These are phyloP conservation scores for Salvia sclarea DNA, from an alignment of 305 asterid species.

Conservation along the genomic window DNA sequence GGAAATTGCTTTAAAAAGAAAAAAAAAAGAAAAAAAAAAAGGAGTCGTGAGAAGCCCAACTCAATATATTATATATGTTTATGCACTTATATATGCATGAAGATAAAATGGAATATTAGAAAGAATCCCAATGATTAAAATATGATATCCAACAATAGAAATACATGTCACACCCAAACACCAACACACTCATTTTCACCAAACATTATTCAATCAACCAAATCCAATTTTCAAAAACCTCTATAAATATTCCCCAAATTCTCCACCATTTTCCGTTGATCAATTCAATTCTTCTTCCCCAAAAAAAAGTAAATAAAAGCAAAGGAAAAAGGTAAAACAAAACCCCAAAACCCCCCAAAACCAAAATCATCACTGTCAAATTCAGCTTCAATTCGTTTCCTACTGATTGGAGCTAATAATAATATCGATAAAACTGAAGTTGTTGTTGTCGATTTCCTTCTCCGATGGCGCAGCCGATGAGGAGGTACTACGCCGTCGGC, in stretches of 20 bases:
- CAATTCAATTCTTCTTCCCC: neutral
- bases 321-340: neutral
- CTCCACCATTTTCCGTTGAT: neutral
- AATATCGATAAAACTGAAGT: neutral
- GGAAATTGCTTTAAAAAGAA: too few relatives aligned
- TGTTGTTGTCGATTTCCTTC: neutral
- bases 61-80: too few relatives aligned
- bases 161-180: neutral
- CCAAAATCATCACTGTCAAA: neutral
- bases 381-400: neutral
- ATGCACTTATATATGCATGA: too few relatives aligned
- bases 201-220: neutral
- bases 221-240: conserved; percentile 7
- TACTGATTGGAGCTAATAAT: neutral
- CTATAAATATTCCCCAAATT: neutral
- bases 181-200: neutral
- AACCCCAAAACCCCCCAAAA: neutral
- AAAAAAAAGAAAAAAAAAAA: too few relatives aligned
- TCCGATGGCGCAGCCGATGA: conserved; percentile 62
- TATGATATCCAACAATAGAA: neutral
- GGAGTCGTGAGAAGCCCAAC: too few relatives aligned
- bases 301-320: neutral
- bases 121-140: neutral
- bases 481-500: conserved; percentile 60
- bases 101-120: neutral